These are phyloP conservation scores for Coemansia nantahalensis DNA, from an alignment of 192 early-diverging fungal genomes.

Conservation along the genomic window DNA sequence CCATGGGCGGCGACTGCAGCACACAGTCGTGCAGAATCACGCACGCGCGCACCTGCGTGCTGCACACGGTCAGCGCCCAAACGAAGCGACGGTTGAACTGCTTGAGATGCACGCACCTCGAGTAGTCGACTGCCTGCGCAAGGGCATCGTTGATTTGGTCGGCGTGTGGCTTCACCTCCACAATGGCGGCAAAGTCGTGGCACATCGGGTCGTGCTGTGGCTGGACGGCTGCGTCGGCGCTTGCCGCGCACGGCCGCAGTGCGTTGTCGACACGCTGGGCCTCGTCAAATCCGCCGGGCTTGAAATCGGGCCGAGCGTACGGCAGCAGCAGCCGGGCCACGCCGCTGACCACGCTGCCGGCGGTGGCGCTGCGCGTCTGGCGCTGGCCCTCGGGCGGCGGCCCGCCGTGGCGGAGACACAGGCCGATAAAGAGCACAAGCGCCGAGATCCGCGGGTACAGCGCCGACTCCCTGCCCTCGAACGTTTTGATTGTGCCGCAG, in stretches of 20 bases:
- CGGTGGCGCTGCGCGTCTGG: background rate
- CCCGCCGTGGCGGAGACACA: background rate
- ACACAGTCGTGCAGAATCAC: constrained; percentile 1
- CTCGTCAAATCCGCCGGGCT: constrained; percentile 1
- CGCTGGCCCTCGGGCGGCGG: too few relatives aligned
- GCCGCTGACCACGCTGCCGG: background rate
- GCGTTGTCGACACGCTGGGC: background rate
- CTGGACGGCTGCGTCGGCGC: background rate
- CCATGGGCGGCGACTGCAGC: background rate
- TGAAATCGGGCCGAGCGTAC: background rate
- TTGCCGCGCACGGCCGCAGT: background rate
- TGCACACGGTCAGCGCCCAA: constrained; percentile 12
- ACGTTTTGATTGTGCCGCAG: too few relatives aligned
- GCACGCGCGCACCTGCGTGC: background rate
- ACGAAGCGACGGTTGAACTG: constrained; percentile 15
- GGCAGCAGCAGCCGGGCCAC: constrained; percentile 2
- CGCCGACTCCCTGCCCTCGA: too few relatives aligned
- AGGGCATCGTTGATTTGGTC: background rate
- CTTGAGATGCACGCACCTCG: background rate
- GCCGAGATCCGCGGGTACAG: background rate
- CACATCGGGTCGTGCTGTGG: background rate
- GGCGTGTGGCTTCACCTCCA: background rate
- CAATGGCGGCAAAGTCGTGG: background rate
- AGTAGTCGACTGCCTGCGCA: background rate
- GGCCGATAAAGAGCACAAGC: background rate